Percentiles rank a stretch among this genome's conserved stretches.
Conservation (phyloP, 345 rosid species). For the Eucalyptus rudis region DNA sequence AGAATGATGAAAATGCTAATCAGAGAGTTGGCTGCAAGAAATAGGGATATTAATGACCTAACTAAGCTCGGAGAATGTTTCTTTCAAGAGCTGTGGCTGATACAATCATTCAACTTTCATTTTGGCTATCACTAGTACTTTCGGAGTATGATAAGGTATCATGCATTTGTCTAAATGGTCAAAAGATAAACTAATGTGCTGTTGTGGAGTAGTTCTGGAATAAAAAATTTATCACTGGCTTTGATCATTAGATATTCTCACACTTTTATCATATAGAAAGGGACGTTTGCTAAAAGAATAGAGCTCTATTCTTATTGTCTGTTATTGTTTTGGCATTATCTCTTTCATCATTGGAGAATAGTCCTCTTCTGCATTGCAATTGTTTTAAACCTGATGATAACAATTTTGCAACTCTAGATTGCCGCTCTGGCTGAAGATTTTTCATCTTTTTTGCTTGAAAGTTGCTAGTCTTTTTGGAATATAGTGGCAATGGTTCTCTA, state of each 20-base stretch:
- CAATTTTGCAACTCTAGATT: not conserved
- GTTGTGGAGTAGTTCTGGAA: not conserved
- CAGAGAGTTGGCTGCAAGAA: not conserved
- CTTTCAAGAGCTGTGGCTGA: not conserved
- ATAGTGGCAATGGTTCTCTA: not conserved
- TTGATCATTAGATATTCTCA: not conserved
- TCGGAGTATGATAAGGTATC: not conserved
- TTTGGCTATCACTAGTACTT: not conserved
- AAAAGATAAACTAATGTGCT: not conserved
- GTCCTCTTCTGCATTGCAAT: not conserved
- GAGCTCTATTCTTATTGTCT: not conserved
- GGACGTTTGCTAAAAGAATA: not conserved
- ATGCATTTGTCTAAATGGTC: not conserved
- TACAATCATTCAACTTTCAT: not conserved
- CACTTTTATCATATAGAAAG: not conserved
- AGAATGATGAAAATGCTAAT: not conserved
- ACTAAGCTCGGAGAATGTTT: not conserved
- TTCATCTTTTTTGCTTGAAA: not conserved
- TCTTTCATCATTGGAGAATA: not conserved
- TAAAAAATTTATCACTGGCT: not conserved
- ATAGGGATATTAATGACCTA: not conserved
- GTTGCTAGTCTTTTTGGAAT: not conserved
- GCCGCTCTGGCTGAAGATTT: not conserved
- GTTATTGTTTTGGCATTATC: not conserved
- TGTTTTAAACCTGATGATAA: not conserved